phyloP scores from a whole-genome alignment of 768 basidiomycete genomes.

The Polyporus arcularius region DNA sequence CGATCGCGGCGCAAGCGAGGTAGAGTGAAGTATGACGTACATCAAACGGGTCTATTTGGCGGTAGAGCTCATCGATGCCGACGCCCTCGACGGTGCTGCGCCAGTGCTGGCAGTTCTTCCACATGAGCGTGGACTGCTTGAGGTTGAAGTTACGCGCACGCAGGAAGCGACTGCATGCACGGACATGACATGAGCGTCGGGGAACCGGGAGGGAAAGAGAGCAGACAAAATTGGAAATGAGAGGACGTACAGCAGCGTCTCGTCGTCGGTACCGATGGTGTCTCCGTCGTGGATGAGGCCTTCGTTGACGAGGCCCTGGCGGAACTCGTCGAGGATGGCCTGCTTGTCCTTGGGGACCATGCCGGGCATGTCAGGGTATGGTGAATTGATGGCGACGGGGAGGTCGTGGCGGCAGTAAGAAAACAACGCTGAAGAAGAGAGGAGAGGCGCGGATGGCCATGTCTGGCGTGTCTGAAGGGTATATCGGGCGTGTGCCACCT shows the following conservation, averaged over 20 bases:
- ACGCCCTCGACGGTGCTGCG: conserved; percentile 60
- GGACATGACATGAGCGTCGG: not conserved
- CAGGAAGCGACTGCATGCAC: conserved; percentile 63
- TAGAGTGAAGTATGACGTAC: conserved; percentile 40
- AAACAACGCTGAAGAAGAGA: not conserved
- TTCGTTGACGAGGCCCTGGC: conserved; percentile 51
- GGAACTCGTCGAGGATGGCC: conserved; percentile 48
- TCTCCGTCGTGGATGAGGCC: conserved; percentile 56
- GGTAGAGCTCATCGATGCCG: conserved; percentile 67
- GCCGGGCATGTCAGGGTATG: not conserved
- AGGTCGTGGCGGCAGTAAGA: not conserved
- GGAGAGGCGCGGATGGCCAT: conserved; percentile 1
- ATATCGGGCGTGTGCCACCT: not conserved
- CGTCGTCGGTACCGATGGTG: conserved; percentile 57
- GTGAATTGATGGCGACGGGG: not conserved
- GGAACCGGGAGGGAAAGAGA: not conserved
- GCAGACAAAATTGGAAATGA: not conserved
- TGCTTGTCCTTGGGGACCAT: conserved; percentile 27
- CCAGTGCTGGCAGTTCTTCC: conserved; percentile 69
- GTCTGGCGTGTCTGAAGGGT: conserved; percentile 1
- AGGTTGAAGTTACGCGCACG: conserved; percentile 69
- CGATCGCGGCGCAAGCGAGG: not conserved
- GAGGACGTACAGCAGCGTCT: conserved; percentile 52
- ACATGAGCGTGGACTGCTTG: conserved; percentile 61
- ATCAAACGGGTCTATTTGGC: conserved; percentile 66